Conservation (phyloP, 257 asterid genomes). For the Solanum clarkiae region DNA sequence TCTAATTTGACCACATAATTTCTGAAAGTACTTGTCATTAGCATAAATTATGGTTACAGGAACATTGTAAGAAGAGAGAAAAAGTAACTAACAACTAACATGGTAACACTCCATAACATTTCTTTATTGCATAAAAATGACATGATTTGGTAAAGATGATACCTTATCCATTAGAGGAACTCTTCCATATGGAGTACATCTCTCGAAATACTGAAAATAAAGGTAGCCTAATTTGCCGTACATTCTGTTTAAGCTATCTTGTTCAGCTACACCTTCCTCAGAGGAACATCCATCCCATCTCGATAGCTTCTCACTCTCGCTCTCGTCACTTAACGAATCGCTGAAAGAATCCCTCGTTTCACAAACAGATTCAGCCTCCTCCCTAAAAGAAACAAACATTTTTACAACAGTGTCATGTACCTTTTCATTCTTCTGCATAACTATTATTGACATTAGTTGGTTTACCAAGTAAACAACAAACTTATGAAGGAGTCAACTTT, state of each 20-base stretch:
- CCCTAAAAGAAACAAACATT: constrained; percentile 10
- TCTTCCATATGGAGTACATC: constrained; percentile 56
- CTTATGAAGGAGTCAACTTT: background rate
- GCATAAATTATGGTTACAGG: background rate
- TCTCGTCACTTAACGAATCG: constrained; percentile 61
- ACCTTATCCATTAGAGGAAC: constrained; percentile 70
- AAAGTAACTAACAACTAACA: background rate
- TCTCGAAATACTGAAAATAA: constrained; percentile 56
- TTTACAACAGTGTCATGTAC: background rate
- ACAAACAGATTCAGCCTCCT: constrained; percentile 34
- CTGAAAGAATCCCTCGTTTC: constrained; percentile 60
- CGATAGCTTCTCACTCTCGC: constrained; percentile 54
- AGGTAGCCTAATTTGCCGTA: constrained; percentile 31
- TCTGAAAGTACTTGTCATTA: background rate
- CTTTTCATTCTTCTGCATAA: background rate
- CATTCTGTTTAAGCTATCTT: constrained; percentile 16
- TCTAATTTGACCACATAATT: background rate
- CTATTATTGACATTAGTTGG: background rate
- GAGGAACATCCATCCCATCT: constrained; percentile 71
- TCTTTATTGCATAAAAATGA: background rate
- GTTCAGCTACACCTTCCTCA: constrained; percentile 43
- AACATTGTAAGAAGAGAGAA: background rate
- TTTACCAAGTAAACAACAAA: background rate
- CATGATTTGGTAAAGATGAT: background rate
- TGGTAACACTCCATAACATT: background rate